Evolutionary conservation across 1,284 basidiomycete species (phyloP).

Genomic region (Spongispora temasekensis): DNA sequence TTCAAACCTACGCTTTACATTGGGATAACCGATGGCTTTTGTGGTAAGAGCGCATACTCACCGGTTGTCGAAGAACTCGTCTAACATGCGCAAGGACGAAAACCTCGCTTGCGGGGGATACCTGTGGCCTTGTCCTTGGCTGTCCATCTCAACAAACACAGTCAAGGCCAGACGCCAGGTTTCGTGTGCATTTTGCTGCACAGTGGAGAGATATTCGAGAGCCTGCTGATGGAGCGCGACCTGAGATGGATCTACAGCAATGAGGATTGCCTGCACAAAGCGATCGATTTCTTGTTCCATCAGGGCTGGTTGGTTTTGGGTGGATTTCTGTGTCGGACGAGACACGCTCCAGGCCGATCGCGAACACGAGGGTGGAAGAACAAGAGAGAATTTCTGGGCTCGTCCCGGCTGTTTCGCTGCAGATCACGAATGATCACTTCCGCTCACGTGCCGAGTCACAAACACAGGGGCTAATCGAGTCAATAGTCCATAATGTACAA

Average conservation of each 20-base stretch:
- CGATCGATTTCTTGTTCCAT: slow-evolving; percentile 78
- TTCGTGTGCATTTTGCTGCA: slow-evolving; percentile 74
- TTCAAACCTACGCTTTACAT: slow-evolving; percentile 54
- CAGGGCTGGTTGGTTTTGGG: background rate
- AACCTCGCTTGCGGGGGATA: slow-evolving; percentile 78
- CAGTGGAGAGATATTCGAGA: slow-evolving; percentile 73
- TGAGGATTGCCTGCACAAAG: slow-evolving; percentile 79
- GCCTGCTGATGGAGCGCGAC: slow-evolving; percentile 74
- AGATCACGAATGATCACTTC: background rate
- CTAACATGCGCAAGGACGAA: slow-evolving; percentile 83
- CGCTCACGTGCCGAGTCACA: slow-evolving; percentile 28
- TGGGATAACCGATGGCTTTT: slow-evolving; percentile 3
- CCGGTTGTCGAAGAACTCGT: slow-evolving; percentile 86
- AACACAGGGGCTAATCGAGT: slow-evolving; percentile 23
- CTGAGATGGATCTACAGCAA: slow-evolving; percentile 80
- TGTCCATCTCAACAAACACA: slow-evolving; percentile 65
- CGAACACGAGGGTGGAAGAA: slow-evolving; percentile 2
- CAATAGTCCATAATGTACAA: slow-evolving; percentile 22
- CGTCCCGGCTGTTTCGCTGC: no score
- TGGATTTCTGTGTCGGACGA: slow-evolving; percentile 9
- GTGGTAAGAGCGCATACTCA: slow-evolving; percentile 42
- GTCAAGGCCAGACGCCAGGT: slow-evolving; percentile 80
- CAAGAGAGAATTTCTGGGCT: no score
- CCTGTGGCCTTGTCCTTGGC: slow-evolving; percentile 56
- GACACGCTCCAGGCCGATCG: slow-evolving; percentile 20